Evolutionary conservation across 768 basidiomycete genomes (phyloP), one percentile per base, ranked within the genome.

Genomic region (Mycena belliarum): DNA sequence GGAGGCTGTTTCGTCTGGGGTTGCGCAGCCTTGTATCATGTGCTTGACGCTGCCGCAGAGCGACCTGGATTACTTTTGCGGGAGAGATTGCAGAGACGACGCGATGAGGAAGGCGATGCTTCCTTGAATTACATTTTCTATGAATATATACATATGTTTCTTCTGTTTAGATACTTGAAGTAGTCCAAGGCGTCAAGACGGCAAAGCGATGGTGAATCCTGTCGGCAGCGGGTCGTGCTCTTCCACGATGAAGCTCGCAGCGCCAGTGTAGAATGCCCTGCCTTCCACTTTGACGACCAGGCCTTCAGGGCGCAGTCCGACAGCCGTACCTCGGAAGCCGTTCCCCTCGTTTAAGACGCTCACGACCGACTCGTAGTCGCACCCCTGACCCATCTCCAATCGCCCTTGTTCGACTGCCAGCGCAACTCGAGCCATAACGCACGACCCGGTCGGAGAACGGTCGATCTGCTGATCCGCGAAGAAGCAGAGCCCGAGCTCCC

Each of bases 51-150:
- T 81, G 58, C 86, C 86, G 21, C 86, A 88, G 67, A 79, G 80
- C 55, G 76, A 76, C 37, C 73, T 67, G 6, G 85, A 88, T 72
- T 85, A 87, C 67, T 88, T 88, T 67, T 88, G 86, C 63, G 76
- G 82, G 18, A 70, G 75, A 55, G 74, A 74, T 4, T 88, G 86
- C 68, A 79, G 79, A 63, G 82, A 86, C 43, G 79, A 85, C 61
- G 82, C 86, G 40, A 69, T 84, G 77, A 78, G 73, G 53, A 87
- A 87, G 70, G 63, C 71, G 10, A 5, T 43, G 52, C 48, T 28
- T 2, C 49, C 25, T 14, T n/a, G 7, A 7, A 3, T 32, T 14
- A 15, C 7, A 15, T 14, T 14, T 32, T 11, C 9, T 10, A 28
- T 45, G n/a, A n/a, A n/a, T 26, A 6, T 18, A 4, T 28, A 6